Conservation (phyloP, 2,329 filamentous ascomycete genomes). For the Colletotrichum cereale region DNA sequence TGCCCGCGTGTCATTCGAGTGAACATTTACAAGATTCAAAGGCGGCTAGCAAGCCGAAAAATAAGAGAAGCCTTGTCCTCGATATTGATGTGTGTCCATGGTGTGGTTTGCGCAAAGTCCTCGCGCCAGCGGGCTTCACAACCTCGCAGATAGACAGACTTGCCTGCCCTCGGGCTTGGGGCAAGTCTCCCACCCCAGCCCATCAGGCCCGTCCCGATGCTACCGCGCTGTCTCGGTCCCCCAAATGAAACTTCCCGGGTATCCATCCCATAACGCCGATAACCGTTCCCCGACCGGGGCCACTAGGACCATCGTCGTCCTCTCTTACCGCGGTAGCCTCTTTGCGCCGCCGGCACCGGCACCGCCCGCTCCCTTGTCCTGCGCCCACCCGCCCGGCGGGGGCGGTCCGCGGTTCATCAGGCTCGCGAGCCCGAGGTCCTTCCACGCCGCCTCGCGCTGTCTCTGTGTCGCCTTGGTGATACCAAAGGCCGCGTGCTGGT, state of each 20-base stretch:
- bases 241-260: conserved; percentile 22
- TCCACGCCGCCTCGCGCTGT: conserved; percentile 79
- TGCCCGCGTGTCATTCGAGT: conserved; percentile 23
- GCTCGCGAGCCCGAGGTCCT: conserved; percentile 79
- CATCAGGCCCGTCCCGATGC: neutral
- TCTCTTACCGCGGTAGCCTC: conserved; percentile 31
- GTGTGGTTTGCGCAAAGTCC: too few species aligned
- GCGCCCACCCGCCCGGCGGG: conserved; percentile 22
- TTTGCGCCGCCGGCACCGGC: conserved; percentile 40
- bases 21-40: neutral
- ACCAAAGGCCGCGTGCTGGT: conserved; percentile 89
- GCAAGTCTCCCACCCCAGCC: neutral
- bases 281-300: neutral
- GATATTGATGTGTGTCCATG: neutral
- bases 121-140: neutral
- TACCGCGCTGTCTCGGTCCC: neutral
- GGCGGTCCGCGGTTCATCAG: conserved; percentile 75
- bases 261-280: conserved; percentile 35
- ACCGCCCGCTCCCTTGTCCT: conserved; percentile 41
- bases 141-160: neutral
- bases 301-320: neutral
- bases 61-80: neutral
- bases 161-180: neutral
- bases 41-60: neutral
- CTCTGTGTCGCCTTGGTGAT: conserved; percentile 85